A percentile compares a stretch with the other conserved stretches of the same genome.
phyloP scores from a whole-genome alignment of 225 moss, liverwort and hornwort genomes.

The Lunularia cruciata region DNA sequence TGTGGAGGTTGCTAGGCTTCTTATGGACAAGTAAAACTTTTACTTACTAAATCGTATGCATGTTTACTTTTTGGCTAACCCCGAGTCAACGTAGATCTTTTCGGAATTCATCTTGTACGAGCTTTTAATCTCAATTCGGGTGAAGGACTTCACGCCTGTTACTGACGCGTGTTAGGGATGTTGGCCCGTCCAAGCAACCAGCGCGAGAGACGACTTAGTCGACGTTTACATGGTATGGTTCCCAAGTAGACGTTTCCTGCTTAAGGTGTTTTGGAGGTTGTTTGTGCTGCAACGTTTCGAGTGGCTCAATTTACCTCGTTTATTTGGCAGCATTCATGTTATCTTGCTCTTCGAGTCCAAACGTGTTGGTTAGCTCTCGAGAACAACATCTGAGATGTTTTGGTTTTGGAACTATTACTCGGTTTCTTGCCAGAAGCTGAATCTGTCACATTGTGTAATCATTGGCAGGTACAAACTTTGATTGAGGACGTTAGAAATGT shows the following conservation, averaged over 20 bases:
- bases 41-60: neutral
- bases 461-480: constrained; percentile 77
- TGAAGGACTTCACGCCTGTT: neutral
- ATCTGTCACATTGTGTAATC: neutral
- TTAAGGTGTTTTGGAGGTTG: neutral
- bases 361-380: too few species aligned
- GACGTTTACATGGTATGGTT: constrained; percentile 46
- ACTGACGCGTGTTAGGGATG: constrained; percentile 8
- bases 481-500: constrained; percentile 96
- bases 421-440: too few species aligned
- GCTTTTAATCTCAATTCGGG: neutral
- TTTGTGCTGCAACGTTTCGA: neutral
- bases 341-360: too few species aligned
- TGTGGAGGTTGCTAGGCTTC: constrained; percentile 87
- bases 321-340: too few species aligned
- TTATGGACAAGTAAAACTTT: constrained; percentile 76
- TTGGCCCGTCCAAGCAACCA: constrained; percentile 18
- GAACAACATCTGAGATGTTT: too few species aligned
- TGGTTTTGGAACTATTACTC: too few species aligned
- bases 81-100: neutral
- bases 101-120: neutral
- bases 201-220: constrained; percentile 48
- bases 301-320: too few species aligned
- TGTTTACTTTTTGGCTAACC: neutral
- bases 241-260: neutral